These are phyloP conservation scores for Castanopsis chinensis DNA, from an alignment of 306 rosid genomes.

Conservation along the genomic window DNA sequence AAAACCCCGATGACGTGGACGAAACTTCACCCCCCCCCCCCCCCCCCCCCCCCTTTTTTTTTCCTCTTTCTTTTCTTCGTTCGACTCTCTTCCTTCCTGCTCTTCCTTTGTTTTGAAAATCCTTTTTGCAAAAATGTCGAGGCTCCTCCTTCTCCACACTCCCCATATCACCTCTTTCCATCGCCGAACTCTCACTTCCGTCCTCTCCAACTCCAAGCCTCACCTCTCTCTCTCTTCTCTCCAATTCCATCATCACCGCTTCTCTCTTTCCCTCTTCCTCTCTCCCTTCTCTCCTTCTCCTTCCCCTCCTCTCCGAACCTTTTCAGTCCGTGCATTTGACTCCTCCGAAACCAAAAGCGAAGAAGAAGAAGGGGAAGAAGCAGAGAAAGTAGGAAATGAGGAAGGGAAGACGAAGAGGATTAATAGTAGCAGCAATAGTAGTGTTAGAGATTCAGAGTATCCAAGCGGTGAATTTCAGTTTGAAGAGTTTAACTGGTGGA, in stretches of 20 bases:
- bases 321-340: conserved; percentile 54
- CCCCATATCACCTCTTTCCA: conserved; percentile 39
- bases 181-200: conserved; percentile 8
- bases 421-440: conserved; percentile 1
- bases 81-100: neutral
- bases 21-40: conserved; percentile 22
- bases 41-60: conserved; percentile 22
- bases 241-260: conserved; percentile 23
- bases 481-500: conserved; percentile 54
- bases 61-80: neutral
- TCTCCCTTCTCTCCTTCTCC: conserved; percentile 12
- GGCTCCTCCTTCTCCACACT: conserved; percentile 48
- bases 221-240: conserved; percentile 10
- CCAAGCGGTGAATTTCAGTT: conserved; percentile 74
- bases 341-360: conserved; percentile 21
- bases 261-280: conserved; percentile 20
- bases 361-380: conserved; percentile 6
- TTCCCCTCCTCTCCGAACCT: conserved; percentile 8
- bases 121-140: conserved; percentile 46
- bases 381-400: neutral
- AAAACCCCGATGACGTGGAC: conserved; percentile 32
- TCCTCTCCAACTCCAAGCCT: conserved; percentile 8
- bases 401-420: conserved; percentile 7
- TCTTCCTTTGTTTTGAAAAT: neutral
- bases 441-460: conserved; percentile 31